A percentile compares a stretch with the other conserved stretches of the same genome.
phyloP scores from a whole-genome alignment of 2,329 filamentous ascomycete species.

The Colletotrichum sp. region DNA sequence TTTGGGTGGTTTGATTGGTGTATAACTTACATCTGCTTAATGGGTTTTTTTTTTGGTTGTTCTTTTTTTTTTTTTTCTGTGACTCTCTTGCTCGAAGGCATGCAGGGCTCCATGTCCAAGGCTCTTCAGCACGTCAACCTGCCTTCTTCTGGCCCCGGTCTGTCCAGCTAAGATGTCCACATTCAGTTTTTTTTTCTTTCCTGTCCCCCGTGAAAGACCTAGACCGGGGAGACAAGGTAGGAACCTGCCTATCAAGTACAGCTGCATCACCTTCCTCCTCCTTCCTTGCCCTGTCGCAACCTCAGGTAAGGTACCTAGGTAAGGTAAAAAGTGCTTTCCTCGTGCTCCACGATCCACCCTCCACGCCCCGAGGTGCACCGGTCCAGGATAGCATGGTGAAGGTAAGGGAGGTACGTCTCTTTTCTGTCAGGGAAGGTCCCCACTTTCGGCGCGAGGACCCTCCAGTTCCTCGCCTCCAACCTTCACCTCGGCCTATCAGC shows the following conservation, averaged over 20 bases:
- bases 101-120: background rate
- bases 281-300: background rate
- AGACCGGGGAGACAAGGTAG: background rate
- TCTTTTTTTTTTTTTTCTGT: too few relatives aligned
- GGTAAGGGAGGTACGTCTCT: constrained; percentile 1
- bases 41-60: too few relatives aligned
- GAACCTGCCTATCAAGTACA: background rate
- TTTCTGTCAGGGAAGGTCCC: constrained; percentile 5
- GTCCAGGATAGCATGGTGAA: background rate
- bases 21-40: too few relatives aligned
- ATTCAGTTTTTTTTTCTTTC: background rate
- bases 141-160: background rate
- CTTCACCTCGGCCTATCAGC: constrained; percentile 17
- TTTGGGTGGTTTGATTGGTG: too few relatives aligned
- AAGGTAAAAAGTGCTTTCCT: background rate
- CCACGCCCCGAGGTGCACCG: background rate
- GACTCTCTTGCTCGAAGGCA: background rate
- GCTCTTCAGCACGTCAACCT: constrained; percentile 9
- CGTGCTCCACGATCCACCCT: background rate
- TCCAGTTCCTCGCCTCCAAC: constrained; percentile 1
- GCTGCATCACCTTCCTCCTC: background rate
- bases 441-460: constrained; percentile 7
- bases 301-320: background rate
- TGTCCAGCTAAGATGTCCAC: background rate
- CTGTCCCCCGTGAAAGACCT: background rate